Base-by-base conservation (phyloP, 2,329 filamentous ascomycete genomes). In the Colletotrichum sidae region DNA sequence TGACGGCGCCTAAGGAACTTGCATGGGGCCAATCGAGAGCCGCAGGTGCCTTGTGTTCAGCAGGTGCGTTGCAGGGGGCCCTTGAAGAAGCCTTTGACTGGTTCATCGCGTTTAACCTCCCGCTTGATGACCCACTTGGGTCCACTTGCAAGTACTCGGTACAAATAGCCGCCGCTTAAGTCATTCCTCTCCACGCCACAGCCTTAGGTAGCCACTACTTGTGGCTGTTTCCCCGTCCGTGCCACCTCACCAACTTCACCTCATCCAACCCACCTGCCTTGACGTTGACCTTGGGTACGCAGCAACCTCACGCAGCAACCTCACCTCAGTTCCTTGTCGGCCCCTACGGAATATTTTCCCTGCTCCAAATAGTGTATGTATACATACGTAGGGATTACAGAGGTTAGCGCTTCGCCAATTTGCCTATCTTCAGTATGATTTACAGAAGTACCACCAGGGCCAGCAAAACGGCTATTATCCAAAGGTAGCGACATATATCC, bases 1-100 rank as follows among this genome's bases (percentile, higher is more conserved):
- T 69, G 67, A 68, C 61, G 67, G 67, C 67, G 67, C 67, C 65
- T 69, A 69, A 47, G 55, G 65, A 65, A 62, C 67, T 66, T 69
- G 67, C 67, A 69, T 68, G 54, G 65, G 58, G 65, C 67, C 67
- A 69, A 69, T 69, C 47, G 53, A 50, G 65, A 68, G 65, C 65
- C 67, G 67, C 65, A 69, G 59, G 67, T 69, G 65, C 67, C 67
- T 69, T 65, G 61, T 66, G 62, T 61, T 25, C 54, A 68, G 54
- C 54, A 57, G 60, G 47, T 67, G 55, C 55, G 56, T 60, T 61
- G 17, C 65, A 65, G 34, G 67, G 65, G 42, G 33, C 2, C 60
- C 56, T 37, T 65, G 54, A 1, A 9, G 9, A 5, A 10, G 53
- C 39, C 15, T 35, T n/a, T 64, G 49, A 69, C 42, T 69, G 67